These are phyloP conservation scores for Naganishia antarctica DNA, from an alignment of 768 basidiomycete species.

Conservation along the genomic window DNA sequence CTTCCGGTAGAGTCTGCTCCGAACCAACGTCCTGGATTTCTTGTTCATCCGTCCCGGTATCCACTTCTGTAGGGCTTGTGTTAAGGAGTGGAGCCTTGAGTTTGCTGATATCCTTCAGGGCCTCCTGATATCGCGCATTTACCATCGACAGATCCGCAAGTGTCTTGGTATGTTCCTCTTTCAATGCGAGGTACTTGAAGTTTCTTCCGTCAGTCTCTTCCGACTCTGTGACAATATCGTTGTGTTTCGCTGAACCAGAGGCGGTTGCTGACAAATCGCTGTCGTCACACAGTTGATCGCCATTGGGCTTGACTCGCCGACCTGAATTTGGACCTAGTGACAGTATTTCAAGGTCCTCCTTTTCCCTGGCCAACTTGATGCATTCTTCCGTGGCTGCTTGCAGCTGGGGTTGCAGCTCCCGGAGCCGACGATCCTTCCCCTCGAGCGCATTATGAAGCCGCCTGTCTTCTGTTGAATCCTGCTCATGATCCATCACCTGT, in stretches of 20 bases:
- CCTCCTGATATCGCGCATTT: slow-evolving; percentile 62
- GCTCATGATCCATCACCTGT: slow-evolving; percentile 65
- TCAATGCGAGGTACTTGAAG: slow-evolving; percentile 63
- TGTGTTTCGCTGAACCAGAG: slow-evolving; percentile 35
- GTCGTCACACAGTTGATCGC: not conserved
- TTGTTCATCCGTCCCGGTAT: slow-evolving; percentile 31
- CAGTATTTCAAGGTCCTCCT: no score
- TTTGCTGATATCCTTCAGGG: slow-evolving; percentile 86
- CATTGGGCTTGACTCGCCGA: slow-evolving; percentile 45
- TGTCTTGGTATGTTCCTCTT: slow-evolving; percentile 30
- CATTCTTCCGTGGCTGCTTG: slow-evolving; percentile 70
- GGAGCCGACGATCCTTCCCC: slow-evolving; percentile 68
- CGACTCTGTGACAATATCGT: slow-evolving; percentile 31
- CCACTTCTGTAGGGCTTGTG: slow-evolving; percentile 56
- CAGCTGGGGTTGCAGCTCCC: slow-evolving; percentile 72
- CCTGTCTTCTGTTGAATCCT: slow-evolving; percentile 65
- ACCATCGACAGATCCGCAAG: slow-evolving; percentile 36
- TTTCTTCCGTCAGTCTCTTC: slow-evolving; percentile 24
- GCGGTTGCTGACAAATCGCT: slow-evolving; percentile 20
- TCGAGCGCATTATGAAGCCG: slow-evolving; percentile 68
- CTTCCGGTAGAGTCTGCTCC: slow-evolving; percentile 25
- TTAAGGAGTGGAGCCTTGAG: slow-evolving; percentile 87
- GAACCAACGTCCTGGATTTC: slow-evolving; percentile 21
- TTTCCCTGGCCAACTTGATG: slow-evolving; percentile 63
- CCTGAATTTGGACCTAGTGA: no score